Conservation (phyloP, 768 basidiomycete genomes). For the Pleurotus sapidus region DNA sequence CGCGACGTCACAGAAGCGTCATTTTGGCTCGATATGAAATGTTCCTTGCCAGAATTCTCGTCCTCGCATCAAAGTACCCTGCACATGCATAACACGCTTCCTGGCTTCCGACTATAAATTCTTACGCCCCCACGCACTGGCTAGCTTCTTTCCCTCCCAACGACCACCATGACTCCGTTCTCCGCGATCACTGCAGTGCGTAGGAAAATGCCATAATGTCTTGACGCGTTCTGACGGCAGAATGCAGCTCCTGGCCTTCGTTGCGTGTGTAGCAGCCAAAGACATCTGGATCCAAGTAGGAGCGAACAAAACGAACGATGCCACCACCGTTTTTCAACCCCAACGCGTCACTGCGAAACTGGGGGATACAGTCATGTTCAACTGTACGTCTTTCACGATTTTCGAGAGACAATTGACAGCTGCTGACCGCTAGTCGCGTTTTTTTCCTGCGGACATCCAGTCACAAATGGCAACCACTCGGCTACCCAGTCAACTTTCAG, state of each 20-base stretch:
- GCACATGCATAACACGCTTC: not conserved
- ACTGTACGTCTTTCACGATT: conserved; percentile 34
- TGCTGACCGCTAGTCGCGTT: not conserved
- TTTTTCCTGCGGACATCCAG: conserved; percentile 18
- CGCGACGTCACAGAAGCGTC: conserved; percentile 1
- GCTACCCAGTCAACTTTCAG: conserved; percentile 57
- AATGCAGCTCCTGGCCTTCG: conserved; percentile 13
- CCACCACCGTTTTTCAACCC: conserved; percentile 44
- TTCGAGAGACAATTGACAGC: not conserved
- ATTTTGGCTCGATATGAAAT: not conserved
- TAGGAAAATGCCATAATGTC: not conserved
- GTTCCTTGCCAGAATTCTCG: not conserved
- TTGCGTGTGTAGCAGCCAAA: conserved; percentile 28
- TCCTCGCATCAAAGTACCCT: not conserved
- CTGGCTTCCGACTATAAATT: conserved; percentile 4
- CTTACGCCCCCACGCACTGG: not conserved
- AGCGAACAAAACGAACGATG: conserved; percentile 40
- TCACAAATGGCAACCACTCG: conserved; percentile 51
- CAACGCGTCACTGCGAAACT: conserved; percentile 36
- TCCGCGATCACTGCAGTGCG: not conserved
- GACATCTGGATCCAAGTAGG: conserved; percentile 44
- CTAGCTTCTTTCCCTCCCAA: not conserved
- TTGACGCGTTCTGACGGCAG: not conserved
- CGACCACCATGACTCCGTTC: not conserved
- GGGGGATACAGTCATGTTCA: conserved; percentile 54